phyloP scores from a whole-genome alignment of 1,284 basidiomycete species.

The Ustilago trichophora region DNA sequence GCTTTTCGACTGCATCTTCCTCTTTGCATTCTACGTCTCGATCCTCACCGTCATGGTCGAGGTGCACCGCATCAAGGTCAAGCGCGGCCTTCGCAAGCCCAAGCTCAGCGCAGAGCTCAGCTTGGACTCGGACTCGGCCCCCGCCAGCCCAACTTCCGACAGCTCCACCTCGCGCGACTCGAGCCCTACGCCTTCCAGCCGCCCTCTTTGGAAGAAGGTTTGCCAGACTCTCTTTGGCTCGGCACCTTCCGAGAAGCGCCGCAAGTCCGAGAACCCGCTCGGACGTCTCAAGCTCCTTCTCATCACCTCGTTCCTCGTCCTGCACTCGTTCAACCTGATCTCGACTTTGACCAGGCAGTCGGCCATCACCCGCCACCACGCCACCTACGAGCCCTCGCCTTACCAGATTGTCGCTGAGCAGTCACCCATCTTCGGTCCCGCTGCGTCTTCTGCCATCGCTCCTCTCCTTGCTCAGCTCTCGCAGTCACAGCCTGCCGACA shows the following conservation, averaged over 20 bases:
- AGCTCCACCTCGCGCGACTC: conserved; percentile 39
- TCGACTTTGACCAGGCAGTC: conserved; percentile 85
- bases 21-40: conserved; percentile 89
- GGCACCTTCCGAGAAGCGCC: conserved; percentile 71
- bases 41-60: conserved; percentile 94
- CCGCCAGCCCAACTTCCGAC: conserved; percentile 48
- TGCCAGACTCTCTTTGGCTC: conserved; percentile 66
- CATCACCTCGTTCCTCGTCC: conserved; percentile 69
- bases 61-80: conserved; percentile 73
- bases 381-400: conserved; percentile 60
- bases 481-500: conserved; percentile 32
- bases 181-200: conserved; percentile 30
- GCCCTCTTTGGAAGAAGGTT: conserved; percentile 51
- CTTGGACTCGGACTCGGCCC: conserved; percentile 56
- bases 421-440: conserved; percentile 43
- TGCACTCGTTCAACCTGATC: conserved; percentile 79
- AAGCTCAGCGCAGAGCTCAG: conserved; percentile 57
- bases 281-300: conserved; percentile 88
- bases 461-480: conserved; percentile 57
- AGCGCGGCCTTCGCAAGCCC: conserved; percentile 68
- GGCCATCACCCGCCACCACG: conserved; percentile 72
- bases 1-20: conserved; percentile 83
- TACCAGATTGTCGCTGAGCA: conserved; percentile 54
- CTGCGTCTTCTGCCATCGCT: conserved; percentile 40
- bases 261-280: conserved; percentile 76